Evolutionary conservation across 495 filamentous ascomycete genomes (phyloP).

Genomic region (Penicillium desertorum): DNA sequence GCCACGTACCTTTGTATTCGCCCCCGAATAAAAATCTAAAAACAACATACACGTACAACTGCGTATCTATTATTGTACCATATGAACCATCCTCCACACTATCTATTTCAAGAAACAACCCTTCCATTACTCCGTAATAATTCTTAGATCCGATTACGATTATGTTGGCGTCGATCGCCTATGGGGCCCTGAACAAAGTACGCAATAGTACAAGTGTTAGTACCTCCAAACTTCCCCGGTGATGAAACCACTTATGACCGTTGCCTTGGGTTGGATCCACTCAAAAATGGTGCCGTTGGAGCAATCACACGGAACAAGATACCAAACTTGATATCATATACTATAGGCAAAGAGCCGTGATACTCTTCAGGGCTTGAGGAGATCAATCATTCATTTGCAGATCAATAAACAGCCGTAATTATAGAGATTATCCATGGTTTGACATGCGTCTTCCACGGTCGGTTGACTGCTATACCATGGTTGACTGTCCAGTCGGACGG

Average conservation of each 20-base stretch:
- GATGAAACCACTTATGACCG: constrained; percentile 4
- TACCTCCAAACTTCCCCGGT: background rate
- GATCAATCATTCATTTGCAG: background rate
- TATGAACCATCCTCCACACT: background rate
- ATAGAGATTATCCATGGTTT: constrained; percentile 21
- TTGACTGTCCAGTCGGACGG: background rate
- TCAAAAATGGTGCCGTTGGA: constrained; percentile 10
- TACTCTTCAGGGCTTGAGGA: background rate
- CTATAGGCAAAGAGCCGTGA: background rate
- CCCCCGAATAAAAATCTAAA: background rate
- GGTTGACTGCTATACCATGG: background rate
- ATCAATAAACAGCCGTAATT: constrained; percentile 26
- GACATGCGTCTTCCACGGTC: constrained; percentile 4
- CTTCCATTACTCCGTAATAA: background rate
- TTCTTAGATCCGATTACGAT: background rate
- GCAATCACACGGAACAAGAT: constrained; percentile 11
- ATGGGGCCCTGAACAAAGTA: background rate
- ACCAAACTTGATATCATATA: background rate
- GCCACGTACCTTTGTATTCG: constrained; percentile 8
- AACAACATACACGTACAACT: background rate
- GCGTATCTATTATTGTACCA: background rate
- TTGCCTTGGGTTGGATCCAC: background rate
- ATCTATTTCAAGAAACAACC: background rate
- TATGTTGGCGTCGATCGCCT: constrained; percentile 2
- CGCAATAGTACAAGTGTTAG: background rate